Evolutionary conservation across 2,329 filamentous ascomycete genomes (phyloP), one percentile per base, ranked within the genome.

Genomic region (Talaromyces sp.): DNA sequence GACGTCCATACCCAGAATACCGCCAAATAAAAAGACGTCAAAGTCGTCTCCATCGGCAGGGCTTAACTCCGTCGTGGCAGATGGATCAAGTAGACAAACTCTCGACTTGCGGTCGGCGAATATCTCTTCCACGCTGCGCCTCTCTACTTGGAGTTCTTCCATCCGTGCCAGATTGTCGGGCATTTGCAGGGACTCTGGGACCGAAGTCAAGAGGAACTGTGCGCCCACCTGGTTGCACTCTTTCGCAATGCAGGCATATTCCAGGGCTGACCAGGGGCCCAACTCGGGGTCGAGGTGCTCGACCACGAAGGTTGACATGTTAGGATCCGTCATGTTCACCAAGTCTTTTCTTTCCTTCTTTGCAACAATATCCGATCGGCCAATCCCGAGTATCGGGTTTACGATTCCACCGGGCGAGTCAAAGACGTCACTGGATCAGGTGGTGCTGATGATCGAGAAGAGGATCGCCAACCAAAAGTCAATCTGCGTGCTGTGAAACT

Each of bases 231-330:
- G 83, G 65, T 86, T 80, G 58, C 90, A 92, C 81, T 99, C 95
- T 64, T 85, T 81, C 57, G 92, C 92, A 73, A 99, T 97, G 71
- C 89, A 86, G 60, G 87, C 81, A 79, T 99, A 99, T 80, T 99
- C 95, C 59, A 98, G 85, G 66, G 91, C 87, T 28, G 95, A 98
- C 95, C 95, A 99, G 47, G 87, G 85, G 36, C 96, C 95, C 33
- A 99, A 84, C 77, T 99, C 95, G 47, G 91, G 89, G 79, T 99
- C 95, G 66, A 99, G 87, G 78, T 99, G 94, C 81, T 98, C 94
- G 69, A 98, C 93, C 70, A 98, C 90, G 78, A 95, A 97, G 51
- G 87, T 93, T 77, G 92, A 90, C 66, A 75, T 74, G 18, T 65
- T 67, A 50, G 69, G 65, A 55, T 67, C 68, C 61, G 60, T 59